Conservation (phyloP, 495 filamentous ascomycete genomes). For the Neurospora sublineolata region DNA sequence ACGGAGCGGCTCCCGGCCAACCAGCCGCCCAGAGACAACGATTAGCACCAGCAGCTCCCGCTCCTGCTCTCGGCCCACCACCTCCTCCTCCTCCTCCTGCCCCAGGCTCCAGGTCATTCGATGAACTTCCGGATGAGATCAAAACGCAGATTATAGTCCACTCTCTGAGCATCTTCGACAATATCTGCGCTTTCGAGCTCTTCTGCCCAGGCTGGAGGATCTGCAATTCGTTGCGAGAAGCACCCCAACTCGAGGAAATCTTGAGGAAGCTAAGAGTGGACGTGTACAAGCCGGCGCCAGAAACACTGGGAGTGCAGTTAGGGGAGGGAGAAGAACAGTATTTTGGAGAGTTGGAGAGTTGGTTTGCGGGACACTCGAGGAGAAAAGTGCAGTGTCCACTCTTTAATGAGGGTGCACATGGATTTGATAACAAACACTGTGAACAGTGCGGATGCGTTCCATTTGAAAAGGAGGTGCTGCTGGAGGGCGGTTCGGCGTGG, state of each 20-base stretch:
- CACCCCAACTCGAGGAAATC: neutral
- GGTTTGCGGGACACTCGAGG: neutral
- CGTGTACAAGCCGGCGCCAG: neutral
- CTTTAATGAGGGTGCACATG: neutral
- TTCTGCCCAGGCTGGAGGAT: conserved; percentile 6
- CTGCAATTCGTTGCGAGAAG: neutral
- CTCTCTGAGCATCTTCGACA: neutral
- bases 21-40: neutral
- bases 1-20: neutral
- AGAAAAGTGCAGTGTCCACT: neutral
- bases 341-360: neutral
- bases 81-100: neutral
- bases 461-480: neutral
- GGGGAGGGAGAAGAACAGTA: neutral
- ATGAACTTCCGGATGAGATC: conserved; percentile 4
- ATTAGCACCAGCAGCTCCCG: neutral
- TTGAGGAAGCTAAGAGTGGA: conserved; percentile 5
- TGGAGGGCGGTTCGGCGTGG: neutral
- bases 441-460: neutral
- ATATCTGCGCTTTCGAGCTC: conserved; percentile 1
- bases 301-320: neutral
- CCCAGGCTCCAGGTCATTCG: neutral
- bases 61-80: neutral
- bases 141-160: conserved; percentile 1
- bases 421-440: neutral